Evolutionary conservation across 768 basidiomycete species (phyloP), one percentile per base, ranked within the genome.

Genomic region (Grammothele lineata): DNA sequence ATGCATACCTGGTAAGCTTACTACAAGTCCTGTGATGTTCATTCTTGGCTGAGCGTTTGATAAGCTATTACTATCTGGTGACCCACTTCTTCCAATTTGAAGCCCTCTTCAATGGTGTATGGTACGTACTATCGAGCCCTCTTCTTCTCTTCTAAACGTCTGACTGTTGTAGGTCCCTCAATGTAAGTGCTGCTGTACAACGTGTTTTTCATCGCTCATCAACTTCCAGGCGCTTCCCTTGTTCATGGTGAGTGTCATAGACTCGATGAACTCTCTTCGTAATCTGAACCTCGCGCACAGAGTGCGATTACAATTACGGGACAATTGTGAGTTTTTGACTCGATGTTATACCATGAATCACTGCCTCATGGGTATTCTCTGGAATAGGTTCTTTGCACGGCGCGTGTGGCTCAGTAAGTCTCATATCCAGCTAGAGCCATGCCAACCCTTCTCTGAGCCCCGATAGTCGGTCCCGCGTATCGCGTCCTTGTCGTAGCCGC

Each of bases 1-100:
- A 41, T 41, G 40, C 40, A 41, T 30, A 41, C 40, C 5, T 41
- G 40, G 40, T 41, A 18, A 11, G 40, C 27, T n/a, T n/a, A n/a
- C n/a, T n/a, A n/a, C n/a, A n/a, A n/a, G n/a, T n/a, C 8, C 27
- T 14, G 27, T 14, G 27, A 7, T 14, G 7, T 30, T 30, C 27
- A 7, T 14, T 30, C 27, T 30, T 7, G n/a, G n/a, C n/a, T 14
- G 14, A 30, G 27, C 27, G 27, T 30, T 30, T 30, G 27, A 30
- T 14, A 14, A 41, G 40, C 27, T 41, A 41, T 18, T 41, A 17
- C 26, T 41, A 18, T 14, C 5, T 41, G 18, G 26, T 41, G n/a
- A 18, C 40, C 4, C 6, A 27, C n/a, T 41, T 17, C 26, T 18
- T 41, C 26, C 15, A 41, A 25, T 30, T 41, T 25, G 1, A 2